Evolutionary conservation across 805 yeast genomes (phyloP).

Genomic region (Dipodascus albidus): DNA sequence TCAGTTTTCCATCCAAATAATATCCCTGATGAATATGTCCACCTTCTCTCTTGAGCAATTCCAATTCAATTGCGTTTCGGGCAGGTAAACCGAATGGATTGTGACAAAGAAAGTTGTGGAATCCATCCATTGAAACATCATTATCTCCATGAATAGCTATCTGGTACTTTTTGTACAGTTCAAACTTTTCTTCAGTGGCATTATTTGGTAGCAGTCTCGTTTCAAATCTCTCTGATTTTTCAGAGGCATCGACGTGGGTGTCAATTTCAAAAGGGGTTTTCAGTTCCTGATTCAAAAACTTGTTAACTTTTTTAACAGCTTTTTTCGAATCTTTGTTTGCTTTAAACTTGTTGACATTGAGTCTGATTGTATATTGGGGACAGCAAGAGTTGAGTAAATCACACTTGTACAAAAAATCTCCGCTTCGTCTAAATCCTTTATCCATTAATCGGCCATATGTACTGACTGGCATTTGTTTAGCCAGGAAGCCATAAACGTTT

Average conservation of each 20-base stretch:
- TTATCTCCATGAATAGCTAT: slow-evolving; percentile 46
- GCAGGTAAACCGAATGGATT: slow-evolving; percentile 38
- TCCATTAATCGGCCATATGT: slow-evolving; percentile 59
- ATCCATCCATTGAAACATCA: slow-evolving; percentile 36
- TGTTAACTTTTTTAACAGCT: slow-evolving; percentile 46
- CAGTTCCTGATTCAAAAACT: slow-evolving; percentile 10
- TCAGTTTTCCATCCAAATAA: slow-evolving; percentile 46
- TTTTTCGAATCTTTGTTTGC: slow-evolving; percentile 58
- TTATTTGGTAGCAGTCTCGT: slow-evolving; percentile 41
- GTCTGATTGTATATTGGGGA: slow-evolving; percentile 65
- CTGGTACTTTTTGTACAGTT: slow-evolving; percentile 48
- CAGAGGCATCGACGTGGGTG: slow-evolving; percentile 27
- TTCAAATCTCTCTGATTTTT: slow-evolving; percentile 16
- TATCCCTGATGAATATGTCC: slow-evolving; percentile 79
- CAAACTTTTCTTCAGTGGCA: slow-evolving; percentile 47
- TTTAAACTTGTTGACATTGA: slow-evolving; percentile 35
- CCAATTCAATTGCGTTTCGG: slow-evolving; percentile 11
- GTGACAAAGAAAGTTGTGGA: slow-evolving; percentile 56
- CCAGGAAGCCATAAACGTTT: slow-evolving; percentile 24
- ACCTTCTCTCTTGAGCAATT: slow-evolving; percentile 7
- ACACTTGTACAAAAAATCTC: slow-evolving; percentile 50
- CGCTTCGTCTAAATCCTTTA: slow-evolving; percentile 72
- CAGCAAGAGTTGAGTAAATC: slow-evolving; percentile 71
- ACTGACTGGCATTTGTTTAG: slow-evolving; percentile 34
- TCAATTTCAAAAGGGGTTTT: slow-evolving; percentile 20